These are phyloP conservation scores for Anisodus tanguticus DNA, from an alignment of 257 asterid genomes.

Conservation along the genomic window DNA sequence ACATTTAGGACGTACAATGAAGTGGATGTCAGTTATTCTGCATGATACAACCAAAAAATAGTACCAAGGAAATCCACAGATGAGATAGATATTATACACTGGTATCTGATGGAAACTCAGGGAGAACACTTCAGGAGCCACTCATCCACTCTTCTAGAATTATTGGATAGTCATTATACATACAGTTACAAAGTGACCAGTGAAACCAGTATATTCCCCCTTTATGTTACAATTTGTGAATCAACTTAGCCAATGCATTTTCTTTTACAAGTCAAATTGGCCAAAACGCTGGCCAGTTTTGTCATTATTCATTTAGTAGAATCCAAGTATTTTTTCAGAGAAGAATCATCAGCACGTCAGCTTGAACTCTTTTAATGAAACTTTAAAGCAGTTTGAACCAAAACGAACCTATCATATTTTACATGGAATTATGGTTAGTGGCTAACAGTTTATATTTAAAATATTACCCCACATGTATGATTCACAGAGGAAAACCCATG, in stretches of 20 bases:
- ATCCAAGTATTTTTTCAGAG: neutral
- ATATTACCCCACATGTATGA: neutral
- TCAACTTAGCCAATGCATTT: slow-evolving; percentile 13
- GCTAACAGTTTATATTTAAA: neutral
- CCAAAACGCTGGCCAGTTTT: slow-evolving; percentile 3
- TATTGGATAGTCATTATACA: neutral
- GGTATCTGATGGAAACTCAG: neutral
- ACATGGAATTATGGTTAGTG: neutral
- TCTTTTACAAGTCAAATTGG: slow-evolving; percentile 1
- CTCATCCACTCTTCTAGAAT: neutral
- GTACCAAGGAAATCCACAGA: neutral
- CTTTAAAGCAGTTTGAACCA: neutral
- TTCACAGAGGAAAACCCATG: neutral
- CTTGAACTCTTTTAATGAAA: neutral
- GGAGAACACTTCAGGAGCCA: neutral
- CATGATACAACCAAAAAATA: neutral
- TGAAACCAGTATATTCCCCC: slow-evolving; percentile 11
- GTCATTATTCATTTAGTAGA: neutral
- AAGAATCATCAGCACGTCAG: neutral
- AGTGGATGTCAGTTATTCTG: neutral
- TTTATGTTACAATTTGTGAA: neutral
- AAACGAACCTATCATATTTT: neutral
- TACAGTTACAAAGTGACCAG: neutral
- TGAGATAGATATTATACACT: neutral
- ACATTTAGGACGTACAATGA: neutral